Base-by-base conservation (phyloP, 2,329 filamentous ascomycete species). In the Didymella exigua region DNA sequence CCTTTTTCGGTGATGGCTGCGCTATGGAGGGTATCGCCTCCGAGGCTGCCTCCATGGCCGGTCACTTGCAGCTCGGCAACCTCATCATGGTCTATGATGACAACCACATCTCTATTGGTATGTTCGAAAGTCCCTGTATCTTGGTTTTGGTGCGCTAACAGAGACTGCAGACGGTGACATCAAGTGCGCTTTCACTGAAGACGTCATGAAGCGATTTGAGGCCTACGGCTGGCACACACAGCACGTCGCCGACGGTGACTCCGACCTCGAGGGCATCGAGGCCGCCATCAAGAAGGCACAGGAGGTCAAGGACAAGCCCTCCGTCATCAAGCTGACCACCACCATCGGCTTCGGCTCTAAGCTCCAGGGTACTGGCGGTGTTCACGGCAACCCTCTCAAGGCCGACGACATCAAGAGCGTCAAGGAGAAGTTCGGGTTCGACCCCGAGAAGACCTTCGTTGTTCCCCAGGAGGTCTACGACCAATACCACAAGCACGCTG, bases 61-160 rank as follows among this genome's bases (percentile, higher is more conserved):
- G 95, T 75, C 95, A 99, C 83, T 85, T 98, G 78, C 90, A 98
- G 85, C 87, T 99, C 64, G 95, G 93, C 76, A 99, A 98, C 85
- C 84, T 99, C 74, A 98, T 98, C 79, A 87, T 86, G 79, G 85
- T 99, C 80, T 99, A 93, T 79, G 95, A 99, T 76, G 95, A 99
- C 84, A 99, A 99, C 86, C 90, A 96, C 79, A 98, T 99, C 75
- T 96, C 86, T 65, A 88, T 88, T 70, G 85, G 86, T 87, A 75
- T 75, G 83, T 58, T 37, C 33, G 2, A 2, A 9, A 24, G 4
- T 6, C 2, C 6, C 14, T 21, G 2, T 14, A 5, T 11, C 4
- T n/a, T 3, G 24, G 5, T 26, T 26, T 13, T 14, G 21, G 9
- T 11, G 31, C 27, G 38, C 65, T 72, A 60, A 71, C 49, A 10